A percentile compares a stretch with the other conserved stretches of the same genome.
Conservation (phyloP, 176 grass and related monocot species). For the Thinopyrum elongatum region DNA sequence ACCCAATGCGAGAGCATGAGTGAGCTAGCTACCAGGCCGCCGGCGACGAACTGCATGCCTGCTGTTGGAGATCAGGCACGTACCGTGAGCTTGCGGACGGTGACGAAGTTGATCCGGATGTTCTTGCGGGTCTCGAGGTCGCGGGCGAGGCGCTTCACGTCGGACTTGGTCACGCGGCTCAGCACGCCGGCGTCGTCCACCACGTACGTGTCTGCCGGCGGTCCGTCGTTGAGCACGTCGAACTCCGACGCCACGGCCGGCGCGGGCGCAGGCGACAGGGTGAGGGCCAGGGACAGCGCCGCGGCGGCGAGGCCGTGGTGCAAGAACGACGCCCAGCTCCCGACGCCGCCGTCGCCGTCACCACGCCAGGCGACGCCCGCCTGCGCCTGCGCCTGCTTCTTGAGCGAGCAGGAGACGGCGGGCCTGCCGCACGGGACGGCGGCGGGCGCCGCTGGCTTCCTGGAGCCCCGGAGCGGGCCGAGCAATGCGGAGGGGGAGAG, state of each 20-base stretch:
- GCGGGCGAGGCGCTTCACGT: conserved; percentile 66
- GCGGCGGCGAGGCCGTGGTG: conserved; percentile 70
- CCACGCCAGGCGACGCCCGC: background rate
- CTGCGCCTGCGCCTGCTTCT: conserved; percentile 3
- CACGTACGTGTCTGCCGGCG: conserved; percentile 72
- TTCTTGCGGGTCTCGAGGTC: conserved; percentile 89
- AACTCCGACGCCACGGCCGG: conserved; percentile 79
- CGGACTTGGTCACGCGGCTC: conserved; percentile 94
- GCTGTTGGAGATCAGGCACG: background rate
- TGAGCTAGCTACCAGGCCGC: background rate
- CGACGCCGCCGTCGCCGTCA: background rate
- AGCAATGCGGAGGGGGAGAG: conserved; percentile 62
- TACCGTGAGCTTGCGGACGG: conserved; percentile 94
- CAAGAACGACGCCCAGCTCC: conserved; percentile 66
- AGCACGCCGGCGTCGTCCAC: conserved; percentile 95
- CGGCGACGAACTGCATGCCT: background rate
- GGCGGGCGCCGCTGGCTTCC: conserved; percentile 9
- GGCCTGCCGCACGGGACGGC: conserved; percentile 27
- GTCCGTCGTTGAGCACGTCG: conserved; percentile 79
- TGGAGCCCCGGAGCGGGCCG: conserved; percentile 47
- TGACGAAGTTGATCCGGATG: conserved; percentile 86
- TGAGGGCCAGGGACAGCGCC: conserved; percentile 79
- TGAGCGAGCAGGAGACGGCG: conserved; percentile 45
- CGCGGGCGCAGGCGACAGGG: conserved; percentile 52
- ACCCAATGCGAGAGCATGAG: background rate